Base-by-base conservation (phyloP, 225 moss, liverwort and hornwort species). In the Physcomitrium patens region DNA sequence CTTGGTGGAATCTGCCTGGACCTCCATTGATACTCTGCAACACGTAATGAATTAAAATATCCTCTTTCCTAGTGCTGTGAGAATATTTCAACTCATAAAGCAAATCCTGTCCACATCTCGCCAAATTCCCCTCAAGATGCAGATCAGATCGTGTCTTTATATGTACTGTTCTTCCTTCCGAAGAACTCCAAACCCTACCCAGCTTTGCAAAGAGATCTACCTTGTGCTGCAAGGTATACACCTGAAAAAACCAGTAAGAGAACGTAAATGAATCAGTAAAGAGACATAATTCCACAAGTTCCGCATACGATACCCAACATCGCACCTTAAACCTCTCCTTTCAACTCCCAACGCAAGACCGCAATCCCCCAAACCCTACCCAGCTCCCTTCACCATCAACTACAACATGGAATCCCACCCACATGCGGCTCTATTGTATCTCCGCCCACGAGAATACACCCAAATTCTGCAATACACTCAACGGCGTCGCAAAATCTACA, bases 401-500 rank as follows among this genome's bases (percentile, higher is more conserved):
- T 7, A 37, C 2, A 37, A 37, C 31, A 37, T 37, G 31, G 7
- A 37, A 37, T 37, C 31, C 7, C 31, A 37, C 31, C 31, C 31
- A 37, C 31, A 37, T 3, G 31, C 31, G 31, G 31, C 31, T 37
- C 31, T 37, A 37, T 37, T 37, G 2, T 37, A 37, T 37, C 31
- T 37, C 31, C 31, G 31, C 31, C 31, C 31, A 37, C 31, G 31
- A 37, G 2, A 37, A 37, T 37, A 37, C 31, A 37, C 31, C 31
- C 31, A 37, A 37, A 37, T 37, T 37, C 2, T 37, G 31, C 5
- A 37, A 37, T 37, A 37, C 31, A 37, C 31, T 68, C 72, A 31
- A 83, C 72, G 64, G 68, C 59, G 73, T 73, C 15, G 68, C 84
- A 71, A 46, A 68, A 63, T 26, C n/a, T 17, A 52, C 24, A 84